Base-by-base conservation (phyloP, 2,329 filamentous ascomycete genomes). In the Fusarium subtropicale region DNA sequence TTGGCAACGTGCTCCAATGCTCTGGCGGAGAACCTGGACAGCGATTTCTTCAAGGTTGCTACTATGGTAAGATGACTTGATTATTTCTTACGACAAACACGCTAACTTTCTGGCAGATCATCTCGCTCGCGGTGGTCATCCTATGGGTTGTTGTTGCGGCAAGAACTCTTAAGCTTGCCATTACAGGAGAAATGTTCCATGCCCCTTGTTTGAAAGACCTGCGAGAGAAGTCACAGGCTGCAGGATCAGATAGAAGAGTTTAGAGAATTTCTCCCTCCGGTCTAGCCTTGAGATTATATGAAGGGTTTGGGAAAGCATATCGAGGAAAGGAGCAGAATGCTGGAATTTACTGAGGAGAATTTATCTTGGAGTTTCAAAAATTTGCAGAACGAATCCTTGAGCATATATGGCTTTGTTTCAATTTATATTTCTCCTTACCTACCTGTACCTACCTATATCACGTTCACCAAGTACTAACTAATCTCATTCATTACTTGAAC, bases 131-230 rank as follows among this genome's bases (percentile, higher is more conserved):
- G 1, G 82, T 84, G 2, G 72, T 82, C 18, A 56, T 80, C 12
- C 75, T 85, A 3, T 84, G 82, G 82, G 62, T 78, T 30, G 69
- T 84, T 13, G 81, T 85, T 10, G 78, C 79, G 4, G 54, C 68
- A 6, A 75, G 79, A 51, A 84, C 83, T 1, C 22, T 79, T 6
- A 76, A 75, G n/a, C 69, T 80, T 52, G 81, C 74, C 11, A 56
- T 77, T 3, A 79, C 77, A 0, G 81, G 82, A 16, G 79, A 83
- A 38, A 80, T 85, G 66, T 83, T 84, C 69, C 77, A 80, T 54
- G 82, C 82, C 0, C 82, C 82, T 3, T 84, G 82, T 55, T 68
- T 84, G 42, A 79, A 80, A 61, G 75, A 81, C 30, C 26, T 81
- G 4, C 71, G 75, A 38, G 76, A 77, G 39, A 81, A 80, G 64